A percentile compares a stretch with the other conserved stretches of the same genome.
These are phyloP conservation scores for Sporothrix sp. DNA, from an alignment of 2,329 filamentous ascomycete species.

Conservation along the genomic window DNA sequence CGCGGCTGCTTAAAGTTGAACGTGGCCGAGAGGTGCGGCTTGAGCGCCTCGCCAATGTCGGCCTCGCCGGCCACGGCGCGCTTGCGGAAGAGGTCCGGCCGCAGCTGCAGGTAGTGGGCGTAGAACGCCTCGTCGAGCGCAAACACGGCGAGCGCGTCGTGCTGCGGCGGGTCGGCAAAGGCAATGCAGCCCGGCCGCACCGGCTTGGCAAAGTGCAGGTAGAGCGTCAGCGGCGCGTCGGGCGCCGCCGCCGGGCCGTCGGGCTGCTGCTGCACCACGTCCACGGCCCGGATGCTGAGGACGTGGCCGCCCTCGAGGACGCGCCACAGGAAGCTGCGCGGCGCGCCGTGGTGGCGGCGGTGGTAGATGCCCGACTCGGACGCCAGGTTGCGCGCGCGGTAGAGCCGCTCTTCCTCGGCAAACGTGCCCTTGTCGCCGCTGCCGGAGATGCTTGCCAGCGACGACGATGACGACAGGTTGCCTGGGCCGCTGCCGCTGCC, in stretches of 20 bases:
- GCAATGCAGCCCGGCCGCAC: slow-evolving; percentile 72
- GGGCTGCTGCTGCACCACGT: slow-evolving; percentile 61
- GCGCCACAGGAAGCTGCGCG: slow-evolving; percentile 84
- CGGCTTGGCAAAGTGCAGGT: slow-evolving; percentile 63
- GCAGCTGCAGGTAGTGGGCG: slow-evolving; percentile 74
- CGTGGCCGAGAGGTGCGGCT: slow-evolving; percentile 60
- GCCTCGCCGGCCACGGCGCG: slow-evolving; percentile 55
- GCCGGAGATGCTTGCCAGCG: slow-evolving; percentile 9
- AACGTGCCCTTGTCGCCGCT: slow-evolving; percentile 27
- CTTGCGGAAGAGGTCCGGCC: slow-evolving; percentile 71
- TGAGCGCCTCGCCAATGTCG: slow-evolving; percentile 66
- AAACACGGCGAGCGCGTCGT: slow-evolving; percentile 69
- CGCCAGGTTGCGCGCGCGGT: slow-evolving; percentile 64
- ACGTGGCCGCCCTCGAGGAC: slow-evolving; percentile 70
- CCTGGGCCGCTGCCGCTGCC: neutral
- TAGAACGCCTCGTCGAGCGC: slow-evolving; percentile 70
- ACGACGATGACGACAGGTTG: neutral
- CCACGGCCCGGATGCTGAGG: slow-evolving; percentile 73
- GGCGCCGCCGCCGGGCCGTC: slow-evolving; percentile 30
- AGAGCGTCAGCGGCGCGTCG: slow-evolving; percentile 66
- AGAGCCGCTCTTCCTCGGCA: slow-evolving; percentile 60
- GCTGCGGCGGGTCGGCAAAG: slow-evolving; percentile 68
- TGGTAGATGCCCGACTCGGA: slow-evolving; percentile 77
- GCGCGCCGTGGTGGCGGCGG: slow-evolving; percentile 62
- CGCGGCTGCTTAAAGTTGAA: slow-evolving; percentile 73